Evolutionary conservation across 441 rosid genomes (phyloP), one percentile per base, ranked within the genome.

Genomic region (Gossypium aridum): DNA sequence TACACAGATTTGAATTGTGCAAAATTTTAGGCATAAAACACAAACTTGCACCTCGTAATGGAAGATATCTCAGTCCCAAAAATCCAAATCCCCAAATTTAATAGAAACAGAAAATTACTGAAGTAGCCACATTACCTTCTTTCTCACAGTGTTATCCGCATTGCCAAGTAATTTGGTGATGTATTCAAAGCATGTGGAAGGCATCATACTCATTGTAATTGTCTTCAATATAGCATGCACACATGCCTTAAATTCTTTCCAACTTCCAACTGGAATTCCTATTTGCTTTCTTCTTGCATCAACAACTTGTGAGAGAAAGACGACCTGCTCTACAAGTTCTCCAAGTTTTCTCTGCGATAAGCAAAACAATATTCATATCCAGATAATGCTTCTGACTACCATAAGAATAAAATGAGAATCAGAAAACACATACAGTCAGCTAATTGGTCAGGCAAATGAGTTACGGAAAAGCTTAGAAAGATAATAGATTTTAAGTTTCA

Each of bases 251-350:
- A 96, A 80, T 68, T 84, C 86, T 78, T 88, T 91, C 82, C 84
- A 85, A 54, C 83, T 71, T 39, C 79, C 79, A 81, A 73, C 75
- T 72, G 87, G 80, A 76, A 76, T 67, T 72, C 62, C 75, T 56
- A 76, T 76, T 82, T 85, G 80, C 81, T 86, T 92, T 82, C 80
- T 85, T 71, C 80, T 81, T 19, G 76, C 75, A 78, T 92, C 94
- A 53, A 81, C 71, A 71, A 81, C 72, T 84, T 88, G 94, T 56
- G 80, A 78, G 75, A 87, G 81, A 78, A 67, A 64, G 79, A 92
- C 90, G 82, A 87, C 83, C 73, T 87, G 89, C 86, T 84, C 91
- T 97, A 96, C 82, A 53, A 96, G 87, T 79, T 90, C 90, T 79
- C 85, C 84, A 23, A 96, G 93, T 74, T 82, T 88, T 73, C 78